Evolutionary conservation across 306 rosid genomes (phyloP).

Genomic region (Quercus variabilis): DNA sequence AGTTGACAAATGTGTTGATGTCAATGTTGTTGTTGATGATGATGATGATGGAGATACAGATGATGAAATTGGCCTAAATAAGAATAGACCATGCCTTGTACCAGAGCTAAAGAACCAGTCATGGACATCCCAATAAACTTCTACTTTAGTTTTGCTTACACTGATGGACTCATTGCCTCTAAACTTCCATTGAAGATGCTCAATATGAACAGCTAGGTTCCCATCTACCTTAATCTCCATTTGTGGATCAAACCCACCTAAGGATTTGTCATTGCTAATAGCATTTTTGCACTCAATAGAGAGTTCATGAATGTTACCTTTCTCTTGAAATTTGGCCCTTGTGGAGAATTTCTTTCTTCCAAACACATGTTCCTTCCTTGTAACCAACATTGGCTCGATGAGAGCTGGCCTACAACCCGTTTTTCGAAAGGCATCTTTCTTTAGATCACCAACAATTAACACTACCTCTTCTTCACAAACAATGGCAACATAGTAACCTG

Average conservation of each 20-base stretch:
- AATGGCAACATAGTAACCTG: slow-evolving; percentile 72
- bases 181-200: slow-evolving; percentile 93
- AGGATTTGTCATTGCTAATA: slow-evolving; percentile 14
- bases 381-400: slow-evolving; percentile 62
- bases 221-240: slow-evolving; percentile 87
- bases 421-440: slow-evolving; percentile 65
- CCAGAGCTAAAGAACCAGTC: slow-evolving; percentile 89
- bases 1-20: slow-evolving; percentile 35
- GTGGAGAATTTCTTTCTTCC: slow-evolving; percentile 71
- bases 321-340: slow-evolving; percentile 55
- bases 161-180: slow-evolving; percentile 74
- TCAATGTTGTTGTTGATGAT: neutral
- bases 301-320: slow-evolving; percentile 56
- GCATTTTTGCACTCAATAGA: slow-evolving; percentile 62
- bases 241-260: slow-evolving; percentile 61
- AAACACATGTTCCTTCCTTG: slow-evolving; percentile 69
- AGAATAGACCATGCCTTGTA: slow-evolving; percentile 70
- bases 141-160: slow-evolving; percentile 57
- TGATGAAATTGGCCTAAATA: slow-evolving; percentile 63
- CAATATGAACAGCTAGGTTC: slow-evolving; percentile 59
- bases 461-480: slow-evolving; percentile 72
- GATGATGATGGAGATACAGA: slow-evolving; percentile 27
- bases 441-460: slow-evolving; percentile 69
- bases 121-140: slow-evolving; percentile 92
- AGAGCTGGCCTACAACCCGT: slow-evolving; percentile 70